Conservation (phyloP, 2,329 filamentous ascomycete genomes). For the Neobulgaria alba region DNA sequence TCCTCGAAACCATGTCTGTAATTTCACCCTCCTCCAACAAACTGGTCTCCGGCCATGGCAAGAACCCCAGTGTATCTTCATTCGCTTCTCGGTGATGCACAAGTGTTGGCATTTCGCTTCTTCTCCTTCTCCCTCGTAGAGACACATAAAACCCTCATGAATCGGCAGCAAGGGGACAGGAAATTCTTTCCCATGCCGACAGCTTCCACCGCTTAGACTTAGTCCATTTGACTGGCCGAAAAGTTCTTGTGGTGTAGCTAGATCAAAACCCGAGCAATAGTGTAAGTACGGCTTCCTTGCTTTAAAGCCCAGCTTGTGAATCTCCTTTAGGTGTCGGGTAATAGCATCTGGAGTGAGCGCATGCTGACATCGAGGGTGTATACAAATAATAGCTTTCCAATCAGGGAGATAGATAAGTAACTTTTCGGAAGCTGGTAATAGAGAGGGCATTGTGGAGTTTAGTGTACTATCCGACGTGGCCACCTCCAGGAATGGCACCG, state of each 20-base stretch:
- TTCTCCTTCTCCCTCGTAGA: background rate
- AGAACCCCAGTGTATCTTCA: conserved; percentile 28
- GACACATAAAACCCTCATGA: conserved; percentile 22
- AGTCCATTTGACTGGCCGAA: background rate
- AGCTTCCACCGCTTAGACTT: too few relatives aligned
- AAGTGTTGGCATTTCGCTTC: conserved; percentile 22
- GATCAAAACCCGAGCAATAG: conserved; percentile 14
- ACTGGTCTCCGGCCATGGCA: conserved; percentile 12
- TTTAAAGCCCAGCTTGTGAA: conserved; percentile 15
- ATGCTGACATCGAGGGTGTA: conserved; percentile 15
- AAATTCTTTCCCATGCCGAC: conserved; percentile 19
- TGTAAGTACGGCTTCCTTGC: conserved; percentile 15
- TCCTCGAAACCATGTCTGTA: conserved; percentile 28
- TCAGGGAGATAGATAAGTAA: conserved; percentile 12
- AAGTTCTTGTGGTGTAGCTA: conserved; percentile 20
- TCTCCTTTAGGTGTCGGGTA: conserved; percentile 20
- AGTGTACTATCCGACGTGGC: too few relatives aligned
- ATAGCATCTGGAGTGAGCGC: conserved; percentile 21
- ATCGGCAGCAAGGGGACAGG: conserved; percentile 25
- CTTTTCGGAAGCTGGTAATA: background rate
- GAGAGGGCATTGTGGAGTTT: background rate
- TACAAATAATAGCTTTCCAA: conserved; percentile 20
- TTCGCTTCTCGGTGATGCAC: conserved; percentile 28
- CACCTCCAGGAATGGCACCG: conserved; percentile 4
- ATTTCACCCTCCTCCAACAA: conserved; percentile 21